Base-by-base conservation (phyloP, 345 rosid genomes). In the Gynandropsis gynandra region DNA sequence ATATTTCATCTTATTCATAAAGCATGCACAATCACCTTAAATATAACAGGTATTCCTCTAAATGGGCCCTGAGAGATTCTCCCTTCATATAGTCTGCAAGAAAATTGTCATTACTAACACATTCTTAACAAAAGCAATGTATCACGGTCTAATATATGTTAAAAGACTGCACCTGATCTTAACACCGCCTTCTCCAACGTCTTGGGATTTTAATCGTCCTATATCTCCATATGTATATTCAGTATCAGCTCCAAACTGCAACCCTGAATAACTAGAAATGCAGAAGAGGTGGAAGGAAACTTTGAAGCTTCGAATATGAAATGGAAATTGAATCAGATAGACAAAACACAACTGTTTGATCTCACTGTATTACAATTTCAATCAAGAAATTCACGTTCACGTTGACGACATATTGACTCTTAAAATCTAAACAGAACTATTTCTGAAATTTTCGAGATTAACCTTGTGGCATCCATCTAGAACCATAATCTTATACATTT, bases 61-160 rank as follows among this genome's bases (percentile, higher is more conserved):
- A 71, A 76, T 5, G 79, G 66, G 59, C 98, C 95, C 66, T 76
- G 83, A 59, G 82, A 76, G 67, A 89, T 72, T 69, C 90, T 78
- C 61, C 98, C 96, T 72, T 89, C 89, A 64, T 89, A 89, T 49
- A 89, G 86, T 81, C 94, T 89, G 89, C 75, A 79, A 67, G 60
- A 69, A 58, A 66, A 65, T 82, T 80, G 85, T 79, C 72, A 58
- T 47, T 58, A 60, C 70, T 66, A 59, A 53, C 54, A 47, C 61
- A 59, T 41, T 52, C 49, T 65, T 21, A 58, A 53, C 33, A 33
- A 40, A 32, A 59, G 50, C 57, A 59, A 59, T 47, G 54, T 5
- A 59, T 41, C 47, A 7, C 47, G 19, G 10, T 24, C 6, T 40
- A 52, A 47, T 24, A 17, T 9, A 40, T 21, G 40, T 51, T 65